Percentiles rank a stretch among this genome's conserved stretches.
These are phyloP conservation scores for Sphaerobolus stellatus DNA, from an alignment of 1,284 basidiomycete species.

Conservation along the genomic window DNA sequence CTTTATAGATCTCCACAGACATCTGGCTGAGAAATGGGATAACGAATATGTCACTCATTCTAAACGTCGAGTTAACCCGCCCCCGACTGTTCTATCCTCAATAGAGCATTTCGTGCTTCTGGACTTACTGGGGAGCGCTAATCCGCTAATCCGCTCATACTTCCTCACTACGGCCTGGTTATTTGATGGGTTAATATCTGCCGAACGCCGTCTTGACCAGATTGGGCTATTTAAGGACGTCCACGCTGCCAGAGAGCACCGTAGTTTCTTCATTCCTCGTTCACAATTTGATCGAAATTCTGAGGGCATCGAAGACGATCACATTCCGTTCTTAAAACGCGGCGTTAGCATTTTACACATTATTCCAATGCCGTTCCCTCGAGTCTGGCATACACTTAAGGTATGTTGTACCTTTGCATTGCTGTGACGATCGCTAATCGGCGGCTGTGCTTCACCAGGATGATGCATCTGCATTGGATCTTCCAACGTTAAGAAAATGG, in stretches of 20 bases:
- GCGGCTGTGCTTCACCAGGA: slow-evolving; percentile 53
- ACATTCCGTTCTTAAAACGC: slow-evolving; percentile 81
- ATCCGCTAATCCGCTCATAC: slow-evolving; percentile 74
- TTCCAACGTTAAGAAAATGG: slow-evolving; percentile 88
- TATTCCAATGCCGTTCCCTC: slow-evolving; percentile 88
- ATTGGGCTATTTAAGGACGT: slow-evolving; percentile 53
- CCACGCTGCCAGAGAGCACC: slow-evolving; percentile 40
- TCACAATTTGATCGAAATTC: slow-evolving; percentile 38
- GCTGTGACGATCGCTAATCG: background rate
- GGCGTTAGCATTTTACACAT: slow-evolving; percentile 92
- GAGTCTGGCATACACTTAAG: slow-evolving; percentile 84
- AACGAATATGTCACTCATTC: slow-evolving; percentile 61
- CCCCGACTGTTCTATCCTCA: slow-evolving; percentile 60
- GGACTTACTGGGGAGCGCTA: slow-evolving; percentile 79
- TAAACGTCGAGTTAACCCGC: slow-evolving; percentile 53
- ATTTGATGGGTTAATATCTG: slow-evolving; percentile 69
- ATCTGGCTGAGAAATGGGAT: slow-evolving; percentile 84
- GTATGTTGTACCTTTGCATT: slow-evolving; percentile 41
- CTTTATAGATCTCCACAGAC: slow-evolving; percentile 47
- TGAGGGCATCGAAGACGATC: slow-evolving; percentile 89
- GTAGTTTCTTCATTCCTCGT: slow-evolving; percentile 65
- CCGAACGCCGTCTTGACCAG: slow-evolving; percentile 58
- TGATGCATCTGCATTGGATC: slow-evolving; percentile 82
- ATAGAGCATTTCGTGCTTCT: slow-evolving; percentile 90
- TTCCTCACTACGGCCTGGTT: slow-evolving; percentile 92